Conservation (phyloP, 202 grass and related monocot genomes). For the Panicum virgatum region DNA sequence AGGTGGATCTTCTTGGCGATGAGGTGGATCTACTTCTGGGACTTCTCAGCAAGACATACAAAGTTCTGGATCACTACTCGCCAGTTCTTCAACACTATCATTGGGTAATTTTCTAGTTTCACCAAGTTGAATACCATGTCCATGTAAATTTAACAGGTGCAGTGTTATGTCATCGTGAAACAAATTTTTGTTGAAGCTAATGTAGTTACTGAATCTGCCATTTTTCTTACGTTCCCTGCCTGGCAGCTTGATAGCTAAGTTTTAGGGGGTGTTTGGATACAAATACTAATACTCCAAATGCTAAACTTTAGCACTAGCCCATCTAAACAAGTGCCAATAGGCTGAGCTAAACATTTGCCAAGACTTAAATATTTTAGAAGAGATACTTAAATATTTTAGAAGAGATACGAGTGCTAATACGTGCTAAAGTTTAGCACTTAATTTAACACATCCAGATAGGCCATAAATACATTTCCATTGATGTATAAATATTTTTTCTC, state of each 20-base stretch:
- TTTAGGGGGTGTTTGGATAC: too few species aligned
- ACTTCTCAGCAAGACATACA: constrained; percentile 49
- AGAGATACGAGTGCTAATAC: too few species aligned
- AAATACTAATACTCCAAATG: too few species aligned
- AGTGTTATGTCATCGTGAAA: not conserved
- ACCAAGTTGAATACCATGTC: not conserved
- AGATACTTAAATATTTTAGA: too few species aligned
- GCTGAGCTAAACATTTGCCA: too few species aligned
- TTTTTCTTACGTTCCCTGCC: not conserved
- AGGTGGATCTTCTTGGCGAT: constrained; percentile 79
- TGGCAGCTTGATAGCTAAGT: not conserved
- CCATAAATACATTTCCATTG: not conserved
- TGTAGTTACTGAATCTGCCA: not conserved
- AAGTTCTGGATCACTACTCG: constrained; percentile 44
- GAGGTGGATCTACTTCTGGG: constrained; percentile 55
- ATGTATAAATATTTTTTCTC: not conserved
- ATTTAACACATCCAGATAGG: too few species aligned
- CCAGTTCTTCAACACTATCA: constrained; percentile 43
- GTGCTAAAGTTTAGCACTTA: too few species aligned
- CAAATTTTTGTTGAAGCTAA: not conserved
- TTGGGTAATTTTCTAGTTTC: constrained; percentile 43
- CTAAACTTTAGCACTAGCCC: too few species aligned
- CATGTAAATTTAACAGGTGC: too few species aligned
- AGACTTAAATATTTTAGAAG: too few species aligned
- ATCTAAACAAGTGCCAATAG: too few species aligned